phyloP scores from a whole-genome alignment of 768 basidiomycete species.

The Amanita fuliginea region DNA sequence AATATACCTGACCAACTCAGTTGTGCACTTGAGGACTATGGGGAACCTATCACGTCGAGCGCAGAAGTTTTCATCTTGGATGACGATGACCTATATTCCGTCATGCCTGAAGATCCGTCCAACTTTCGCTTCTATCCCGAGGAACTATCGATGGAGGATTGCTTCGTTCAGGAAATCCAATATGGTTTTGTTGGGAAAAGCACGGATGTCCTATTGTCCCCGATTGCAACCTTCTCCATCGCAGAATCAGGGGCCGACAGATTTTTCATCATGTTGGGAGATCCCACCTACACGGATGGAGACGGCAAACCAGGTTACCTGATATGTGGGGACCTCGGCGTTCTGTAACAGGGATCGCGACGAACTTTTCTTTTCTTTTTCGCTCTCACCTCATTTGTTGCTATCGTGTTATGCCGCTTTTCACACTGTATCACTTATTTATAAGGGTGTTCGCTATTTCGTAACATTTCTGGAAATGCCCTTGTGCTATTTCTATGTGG shows the following conservation, averaged over 20 bases:
- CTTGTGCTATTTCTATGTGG: neutral
- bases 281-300: neutral
- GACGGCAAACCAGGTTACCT: neutral
- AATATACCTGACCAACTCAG: constrained; percentile 6
- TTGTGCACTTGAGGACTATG: constrained; percentile 8
- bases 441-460: neutral
- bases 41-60: constrained; percentile 1
- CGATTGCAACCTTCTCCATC: neutral
- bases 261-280: neutral
- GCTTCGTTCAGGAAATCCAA: neutral
- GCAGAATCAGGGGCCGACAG: neutral
- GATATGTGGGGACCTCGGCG: neutral
- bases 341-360: neutral
- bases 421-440: neutral
- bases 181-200: neutral
- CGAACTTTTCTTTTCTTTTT: neutral
- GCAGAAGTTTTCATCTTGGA: constrained; percentile 4
- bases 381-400: neutral
- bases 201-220: constrained; percentile 5
- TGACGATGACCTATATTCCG: constrained; percentile 22
- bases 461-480: too few relatives aligned
- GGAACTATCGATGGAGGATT: constrained; percentile 8
- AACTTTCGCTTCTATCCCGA: constrained; percentile 13
- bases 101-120: constrained; percentile 27
- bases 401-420: neutral